Evolutionary conservation across 2,329 filamentous ascomycete species (phyloP).

Genomic region (Colletotrichum coccodes): DNA sequence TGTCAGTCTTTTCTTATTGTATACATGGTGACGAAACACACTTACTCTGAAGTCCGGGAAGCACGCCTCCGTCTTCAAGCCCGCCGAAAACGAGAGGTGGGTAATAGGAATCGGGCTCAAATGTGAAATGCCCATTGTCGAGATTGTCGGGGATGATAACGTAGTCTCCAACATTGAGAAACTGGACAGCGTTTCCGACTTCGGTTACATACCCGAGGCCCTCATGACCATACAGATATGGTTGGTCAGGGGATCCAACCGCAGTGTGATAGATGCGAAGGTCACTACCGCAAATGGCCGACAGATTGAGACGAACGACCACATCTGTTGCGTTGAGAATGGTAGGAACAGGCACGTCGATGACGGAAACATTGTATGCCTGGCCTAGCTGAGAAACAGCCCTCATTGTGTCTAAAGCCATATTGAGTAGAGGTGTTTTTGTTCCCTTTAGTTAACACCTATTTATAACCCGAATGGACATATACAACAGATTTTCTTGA

Average conservation of each 20-base stretch:
- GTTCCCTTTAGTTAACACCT: no score
- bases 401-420: no score
- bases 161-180: conserved; percentile 49
- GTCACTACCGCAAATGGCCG: conserved; percentile 48
- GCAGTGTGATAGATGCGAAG: conserved; percentile 45
- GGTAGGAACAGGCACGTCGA: conserved; percentile 31
- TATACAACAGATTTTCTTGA: no score
- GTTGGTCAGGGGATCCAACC: conserved; percentile 26
- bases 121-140: conserved; percentile 15
- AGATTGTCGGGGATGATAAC: conserved; percentile 47
- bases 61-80: neutral
- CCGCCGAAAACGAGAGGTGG: no score
- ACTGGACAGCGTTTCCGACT: conserved; percentile 48
- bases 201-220: conserved; percentile 48
- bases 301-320: conserved; percentile 44
- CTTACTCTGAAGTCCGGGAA: no score
- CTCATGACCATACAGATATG: conserved; percentile 48
- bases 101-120: neutral
- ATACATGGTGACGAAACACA: no score
- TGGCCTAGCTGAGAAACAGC: conserved; percentile 37
- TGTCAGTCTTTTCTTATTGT: no score
- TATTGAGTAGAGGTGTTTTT: no score
- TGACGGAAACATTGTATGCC: conserved; percentile 28
- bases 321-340: conserved; percentile 41
- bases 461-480: no score